Evolutionary conservation across 2,329 filamentous ascomycete species (phyloP).

Genomic region (Paraphaeosphaeria minitans): DNA sequence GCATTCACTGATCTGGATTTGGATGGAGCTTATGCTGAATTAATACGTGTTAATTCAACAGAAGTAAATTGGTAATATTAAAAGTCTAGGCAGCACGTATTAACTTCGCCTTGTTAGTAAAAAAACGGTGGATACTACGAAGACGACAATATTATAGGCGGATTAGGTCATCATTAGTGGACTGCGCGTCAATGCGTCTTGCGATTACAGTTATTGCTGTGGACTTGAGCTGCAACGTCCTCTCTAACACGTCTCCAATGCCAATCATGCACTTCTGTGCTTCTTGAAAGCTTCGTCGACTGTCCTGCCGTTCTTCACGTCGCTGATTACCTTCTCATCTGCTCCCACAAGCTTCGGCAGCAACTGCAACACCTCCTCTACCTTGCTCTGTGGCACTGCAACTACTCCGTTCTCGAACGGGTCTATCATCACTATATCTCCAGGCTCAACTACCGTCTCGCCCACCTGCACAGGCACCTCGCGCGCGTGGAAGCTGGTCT

Average conservation of each 20-base stretch:
- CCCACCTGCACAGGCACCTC: constrained; percentile 49
- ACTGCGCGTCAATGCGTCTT: constrained; percentile 2
- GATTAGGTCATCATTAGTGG: constrained; percentile 7
- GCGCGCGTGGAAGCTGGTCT: constrained; percentile 62
- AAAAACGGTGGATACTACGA: too few relatives aligned
- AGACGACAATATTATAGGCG: too few relatives aligned
- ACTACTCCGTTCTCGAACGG: constrained; percentile 69
- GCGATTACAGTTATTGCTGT: not conserved
- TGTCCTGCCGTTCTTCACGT: constrained; percentile 65
- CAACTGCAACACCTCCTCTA: constrained; percentile 65
- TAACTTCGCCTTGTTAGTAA: too few relatives aligned
- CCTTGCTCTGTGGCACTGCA: constrained; percentile 65
- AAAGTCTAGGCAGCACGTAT: too few relatives aligned
- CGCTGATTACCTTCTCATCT: constrained; percentile 56
- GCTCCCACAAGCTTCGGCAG: constrained; percentile 52
- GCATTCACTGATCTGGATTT: too few relatives aligned
- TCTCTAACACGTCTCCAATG: not conserved
- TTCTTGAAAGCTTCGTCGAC: constrained; percentile 70
- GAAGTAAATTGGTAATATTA: too few relatives aligned
- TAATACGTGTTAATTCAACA: too few relatives aligned
- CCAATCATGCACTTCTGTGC: constrained; percentile 44
- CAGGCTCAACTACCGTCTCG: constrained; percentile 43
- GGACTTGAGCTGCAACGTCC: not conserved
- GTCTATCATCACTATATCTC: constrained; percentile 74
- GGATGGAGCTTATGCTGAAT: too few relatives aligned